Evolutionary conservation across 331 rosid species (phyloP), one percentile per base, ranked within the genome.

Genomic region (Prunus yedoensis): DNA sequence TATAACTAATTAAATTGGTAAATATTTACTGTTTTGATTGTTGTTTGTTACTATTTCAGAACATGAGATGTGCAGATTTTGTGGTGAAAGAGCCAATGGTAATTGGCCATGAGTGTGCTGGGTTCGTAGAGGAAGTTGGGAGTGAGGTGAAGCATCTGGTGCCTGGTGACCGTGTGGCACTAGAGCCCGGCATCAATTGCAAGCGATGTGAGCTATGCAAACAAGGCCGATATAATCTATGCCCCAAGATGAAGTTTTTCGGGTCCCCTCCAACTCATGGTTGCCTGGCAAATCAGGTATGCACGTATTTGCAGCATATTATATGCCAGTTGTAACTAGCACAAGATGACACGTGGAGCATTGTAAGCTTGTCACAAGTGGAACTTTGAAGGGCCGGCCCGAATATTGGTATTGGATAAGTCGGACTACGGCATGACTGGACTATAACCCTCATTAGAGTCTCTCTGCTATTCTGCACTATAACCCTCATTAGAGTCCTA

Each of bases 101-200:
- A 4, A 89, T 94, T 62, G 99, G 99, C 61, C 99, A 94, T 78
- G 99, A 94, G 87, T 92, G 99, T 79, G 97, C 97, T 65, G 99
- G 99, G 83, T 79, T 92, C 61, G 80, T 94, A 45, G 97, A 88
- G 77, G 96, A 89, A 83, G 89, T 92, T 60, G 99, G 99, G 49
- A 64, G 83, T 77, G 74, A 89, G 69, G 97, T 94, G 5, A 87
- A 71, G 75, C 74, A 35, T 68, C 76, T 94, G 74, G 92, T 68
- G 67, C 63, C 89, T 0, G 96, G 97, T 53, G 99, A 94, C 76
- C 87, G 81, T 3, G 99, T 94, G 68, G 99, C 97, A 3, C 71
- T 94, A 45, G 99, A 94, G 81, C 99, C 97, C 13, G 96, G 97
- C 66, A 92, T 94, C 83, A 86, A 89, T 80, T 94, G 99, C 80